phyloP scores from a whole-genome alignment of 352 stramenopile species.

The Pythium folliculosum region DNA sequence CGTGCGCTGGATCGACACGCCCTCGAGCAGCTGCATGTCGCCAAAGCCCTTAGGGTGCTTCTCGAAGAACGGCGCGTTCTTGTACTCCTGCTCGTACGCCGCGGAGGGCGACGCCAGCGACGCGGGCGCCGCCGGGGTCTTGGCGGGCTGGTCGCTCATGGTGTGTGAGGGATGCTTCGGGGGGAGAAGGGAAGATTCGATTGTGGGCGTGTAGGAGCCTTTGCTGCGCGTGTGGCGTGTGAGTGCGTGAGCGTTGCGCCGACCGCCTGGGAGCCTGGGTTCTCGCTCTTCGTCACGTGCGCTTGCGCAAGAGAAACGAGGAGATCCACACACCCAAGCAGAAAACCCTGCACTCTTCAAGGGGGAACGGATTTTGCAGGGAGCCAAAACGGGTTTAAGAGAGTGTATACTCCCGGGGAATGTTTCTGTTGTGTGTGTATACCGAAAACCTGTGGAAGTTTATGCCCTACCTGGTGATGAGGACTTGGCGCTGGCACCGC shows the following conservation, averaged over 20 bases:
- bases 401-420: no score
- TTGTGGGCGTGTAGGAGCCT: slow-evolving; percentile 12
- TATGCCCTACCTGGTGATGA: no score
- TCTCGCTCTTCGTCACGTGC: not conserved
- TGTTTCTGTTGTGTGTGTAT: no score
- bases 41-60: slow-evolving; percentile 85
- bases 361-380: slow-evolving; percentile 5
- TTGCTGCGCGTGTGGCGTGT: no score
- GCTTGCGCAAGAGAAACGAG: slow-evolving; percentile 34
- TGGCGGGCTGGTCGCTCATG: slow-evolving; percentile 20
- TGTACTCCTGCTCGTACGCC: slow-evolving; percentile 49
- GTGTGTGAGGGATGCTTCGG: not conserved
- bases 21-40: slow-evolving; percentile 75
- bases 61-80: slow-evolving; percentile 68
- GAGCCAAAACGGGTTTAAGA: not conserved
- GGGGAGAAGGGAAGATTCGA: slow-evolving; percentile 3
- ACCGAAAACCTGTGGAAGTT: no score
- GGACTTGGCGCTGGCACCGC: no score
- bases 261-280: not conserved
- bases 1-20: slow-evolving; percentile 61
- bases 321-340: slow-evolving; percentile 27
- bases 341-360: slow-evolving; percentile 19
- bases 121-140: slow-evolving; percentile 6
- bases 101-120: slow-evolving; percentile 28
- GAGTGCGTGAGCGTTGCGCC: not conserved